Evolutionary conservation across 2,329 filamentous ascomycete species (phyloP), one percentile per base, ranked within the genome.

Genomic region (Fusarium sp.): DNA sequence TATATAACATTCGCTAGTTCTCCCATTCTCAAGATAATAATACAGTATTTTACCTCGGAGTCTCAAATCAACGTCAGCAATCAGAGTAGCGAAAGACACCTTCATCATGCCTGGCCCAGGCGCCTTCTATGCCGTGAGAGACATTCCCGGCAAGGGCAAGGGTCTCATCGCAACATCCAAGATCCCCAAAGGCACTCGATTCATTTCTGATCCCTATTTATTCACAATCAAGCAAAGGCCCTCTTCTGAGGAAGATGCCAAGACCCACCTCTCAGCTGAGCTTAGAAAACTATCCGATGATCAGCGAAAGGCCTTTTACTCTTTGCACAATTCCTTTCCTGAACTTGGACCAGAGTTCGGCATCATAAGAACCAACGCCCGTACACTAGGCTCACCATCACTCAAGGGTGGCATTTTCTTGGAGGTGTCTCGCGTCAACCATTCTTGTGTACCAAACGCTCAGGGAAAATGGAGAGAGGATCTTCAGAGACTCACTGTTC

Each of bases 361-460:
- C 0, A 69, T 69, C 21, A 20, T 38, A 5, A 41, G 24, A 10
- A 71, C 67, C 6, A 73, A 70, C 13, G 50, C 41, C 5, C 35
- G n/a, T n/a, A n/a, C n/a, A n/a, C n/a, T n/a, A n/a, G n/a, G n/a
- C n/a, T 66, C 15, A 52, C 52, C 6, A 23, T 66, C 8, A 55
- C 54, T 4, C 37, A 28, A 41, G n/a, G 49, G 38, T 8, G 71
- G 68, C 28, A 29, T 77, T 7, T 76, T 75, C 43, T 53, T 68
- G 9, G 21, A 60, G 8, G 63, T 71, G 11, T 70, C 68, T 11
- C 72, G 72, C 1, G 62, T 78, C 49, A 78, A 78, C 15, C 76
- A 78, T 41, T 71, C 73, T 10, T 78, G 76, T 57, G 44, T 41
- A 2, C 65, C 64, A 6, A 77, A 77, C 46, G 69, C 74, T 2